These are phyloP conservation scores for Hypseocharis bilobata DNA, from an alignment of 441 rosid species.

Conservation along the genomic window DNA sequence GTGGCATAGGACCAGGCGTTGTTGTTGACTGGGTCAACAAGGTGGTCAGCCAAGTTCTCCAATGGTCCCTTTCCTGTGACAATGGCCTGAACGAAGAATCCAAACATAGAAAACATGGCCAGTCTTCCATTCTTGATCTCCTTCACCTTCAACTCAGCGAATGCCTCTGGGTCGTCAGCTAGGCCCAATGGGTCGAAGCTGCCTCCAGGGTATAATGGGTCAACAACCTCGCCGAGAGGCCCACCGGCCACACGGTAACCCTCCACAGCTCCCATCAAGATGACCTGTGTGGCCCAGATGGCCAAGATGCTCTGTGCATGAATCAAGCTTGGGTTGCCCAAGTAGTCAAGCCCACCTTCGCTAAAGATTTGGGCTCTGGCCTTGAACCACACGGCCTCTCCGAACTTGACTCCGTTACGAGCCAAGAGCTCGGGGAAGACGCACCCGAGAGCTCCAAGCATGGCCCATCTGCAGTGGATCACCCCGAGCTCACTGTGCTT, in stretches of 20 bases:
- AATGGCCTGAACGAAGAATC: constrained; percentile 19
- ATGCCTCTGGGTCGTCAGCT: too few species aligned
- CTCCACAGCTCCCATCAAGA: constrained; percentile 23
- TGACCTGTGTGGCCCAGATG: constrained; percentile 22
- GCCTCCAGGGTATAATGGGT: too few species aligned
- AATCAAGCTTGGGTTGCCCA: constrained; percentile 22
- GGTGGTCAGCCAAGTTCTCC: constrained; percentile 23
- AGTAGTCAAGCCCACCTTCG: constrained; percentile 11
- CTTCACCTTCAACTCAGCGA: too few species aligned
- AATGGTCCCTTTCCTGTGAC: constrained; percentile 23
- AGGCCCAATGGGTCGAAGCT: too few species aligned
- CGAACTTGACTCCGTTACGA: too few species aligned
- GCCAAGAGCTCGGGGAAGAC: too few species aligned
- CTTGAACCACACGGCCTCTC: too few species aligned
- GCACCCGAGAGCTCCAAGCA: too few species aligned
- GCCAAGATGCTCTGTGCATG: constrained; percentile 23
- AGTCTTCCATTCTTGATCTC: constrained; percentile 20
- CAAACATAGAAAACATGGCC: constrained; percentile 23
- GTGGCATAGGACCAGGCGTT: constrained; percentile 21
- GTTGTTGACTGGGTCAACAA: constrained; percentile 21
- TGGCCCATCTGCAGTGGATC: too few species aligned
- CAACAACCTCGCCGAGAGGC: constrained; percentile 18
- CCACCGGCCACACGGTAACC: constrained; percentile 19
- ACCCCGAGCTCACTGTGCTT: too few species aligned
- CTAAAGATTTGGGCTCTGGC: too few species aligned